A percentile compares a stretch with the other conserved stretches of the same genome.
phyloP scores from a whole-genome alignment of 78 protist genomes.

The Emiliania huxleyi region DNA sequence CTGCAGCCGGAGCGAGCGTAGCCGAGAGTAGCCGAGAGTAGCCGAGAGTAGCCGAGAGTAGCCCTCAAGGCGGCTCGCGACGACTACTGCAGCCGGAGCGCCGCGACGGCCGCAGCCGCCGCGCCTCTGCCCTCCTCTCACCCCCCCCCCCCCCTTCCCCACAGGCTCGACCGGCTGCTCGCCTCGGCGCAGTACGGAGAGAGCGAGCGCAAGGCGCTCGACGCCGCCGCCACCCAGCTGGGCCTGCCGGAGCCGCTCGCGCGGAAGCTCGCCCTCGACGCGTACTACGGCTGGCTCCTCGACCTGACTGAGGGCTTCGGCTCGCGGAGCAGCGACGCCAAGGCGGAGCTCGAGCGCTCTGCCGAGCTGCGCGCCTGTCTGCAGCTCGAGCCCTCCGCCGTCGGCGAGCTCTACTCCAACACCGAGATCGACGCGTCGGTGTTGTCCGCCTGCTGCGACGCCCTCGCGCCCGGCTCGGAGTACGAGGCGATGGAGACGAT shows the following conservation, averaged over 20 bases:
- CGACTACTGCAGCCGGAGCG: no score
- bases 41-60: no score
- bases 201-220: neutral
- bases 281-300: conserved; percentile 20
- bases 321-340: neutral
- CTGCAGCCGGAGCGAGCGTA: no score
- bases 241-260: neutral
- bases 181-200: no score
- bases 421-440: neutral
- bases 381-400: neutral
- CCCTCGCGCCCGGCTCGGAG: neutral
- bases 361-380: neutral
- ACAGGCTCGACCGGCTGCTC: no score
- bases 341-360: neutral
- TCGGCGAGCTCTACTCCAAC: neutral
- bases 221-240: neutral
- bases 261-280: conserved; percentile 15
- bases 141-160: no score
- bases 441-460: neutral
- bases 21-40: no score
- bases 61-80: neutral
- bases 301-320: neutral
- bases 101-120: no score
- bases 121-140: no score
- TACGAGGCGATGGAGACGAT: neutral